phyloP scores from a whole-genome alignment of 768 basidiomycete species.

The Xerocomus spinulosus region DNA sequence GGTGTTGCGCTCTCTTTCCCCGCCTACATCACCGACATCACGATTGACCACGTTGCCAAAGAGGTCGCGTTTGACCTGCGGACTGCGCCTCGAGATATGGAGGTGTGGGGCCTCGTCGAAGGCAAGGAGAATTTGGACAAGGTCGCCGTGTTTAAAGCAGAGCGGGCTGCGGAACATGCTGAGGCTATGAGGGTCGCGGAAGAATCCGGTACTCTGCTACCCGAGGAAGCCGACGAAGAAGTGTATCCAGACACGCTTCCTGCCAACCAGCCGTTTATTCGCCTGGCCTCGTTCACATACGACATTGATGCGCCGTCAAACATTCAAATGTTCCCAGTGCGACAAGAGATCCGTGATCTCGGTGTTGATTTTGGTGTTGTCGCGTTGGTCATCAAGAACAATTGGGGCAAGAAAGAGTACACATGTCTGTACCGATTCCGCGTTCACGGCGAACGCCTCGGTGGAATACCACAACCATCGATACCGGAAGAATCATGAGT shows the following conservation, averaged over 20 bases:
- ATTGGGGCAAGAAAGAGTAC: slow-evolving; percentile 80
- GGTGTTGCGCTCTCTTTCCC: slow-evolving; percentile 72
- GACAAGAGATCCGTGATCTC: slow-evolving; percentile 58
- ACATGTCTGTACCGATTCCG: slow-evolving; percentile 89
- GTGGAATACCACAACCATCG: slow-evolving; percentile 36
- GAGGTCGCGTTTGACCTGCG: slow-evolving; percentile 80
- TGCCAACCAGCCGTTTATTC: slow-evolving; percentile 46
- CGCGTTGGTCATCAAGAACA: slow-evolving; percentile 71
- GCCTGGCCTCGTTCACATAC: slow-evolving; percentile 68
- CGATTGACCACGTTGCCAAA: slow-evolving; percentile 81
- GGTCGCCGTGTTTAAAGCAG: slow-evolving; percentile 50
- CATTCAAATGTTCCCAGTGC: slow-evolving; percentile 79
- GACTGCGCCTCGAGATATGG: slow-evolving; percentile 80
- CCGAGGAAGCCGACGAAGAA: slow-evolving; percentile 30
- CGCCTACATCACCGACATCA: slow-evolving; percentile 59
- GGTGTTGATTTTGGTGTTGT: slow-evolving; percentile 84
- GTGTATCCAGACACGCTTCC: slow-evolving; percentile 49
- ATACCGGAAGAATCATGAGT: slow-evolving; percentile 22
- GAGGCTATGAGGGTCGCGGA: slow-evolving; percentile 32
- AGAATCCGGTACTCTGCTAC: slow-evolving; percentile 20
- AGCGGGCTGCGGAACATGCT: slow-evolving; percentile 35
- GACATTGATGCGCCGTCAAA: slow-evolving; percentile 48
- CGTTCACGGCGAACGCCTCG: slow-evolving; percentile 63
- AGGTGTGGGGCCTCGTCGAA: slow-evolving; percentile 88
- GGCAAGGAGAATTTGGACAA: slow-evolving; percentile 65